phyloP scores from a whole-genome alignment of 371 early-diverging fungal genomes.

The Dinochytrium kinnereticum region DNA sequence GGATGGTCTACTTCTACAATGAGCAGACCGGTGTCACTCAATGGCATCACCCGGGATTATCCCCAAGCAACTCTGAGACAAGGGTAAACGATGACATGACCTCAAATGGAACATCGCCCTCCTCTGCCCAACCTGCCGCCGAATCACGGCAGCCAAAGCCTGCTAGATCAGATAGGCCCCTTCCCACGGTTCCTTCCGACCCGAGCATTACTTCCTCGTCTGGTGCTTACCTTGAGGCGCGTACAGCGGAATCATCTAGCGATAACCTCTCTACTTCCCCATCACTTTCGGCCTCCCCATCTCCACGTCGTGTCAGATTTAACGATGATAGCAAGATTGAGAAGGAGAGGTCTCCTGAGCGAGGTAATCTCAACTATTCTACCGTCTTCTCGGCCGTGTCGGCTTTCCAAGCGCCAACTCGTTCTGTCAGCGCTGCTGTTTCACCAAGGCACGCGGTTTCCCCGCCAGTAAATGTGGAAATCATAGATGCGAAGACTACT shows the following conservation, averaged over 20 bases:
- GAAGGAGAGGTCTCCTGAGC: background rate
- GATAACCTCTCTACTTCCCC: background rate
- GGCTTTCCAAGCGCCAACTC: slow-evolving; percentile 3
- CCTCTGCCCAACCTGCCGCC: too few relatives aligned
- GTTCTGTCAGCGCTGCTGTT: background rate
- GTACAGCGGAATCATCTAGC: too few relatives aligned
- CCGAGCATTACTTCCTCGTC: too few relatives aligned
- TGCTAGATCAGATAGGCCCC: too few relatives aligned
- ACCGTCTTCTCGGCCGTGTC: background rate
- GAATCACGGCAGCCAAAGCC: too few relatives aligned
- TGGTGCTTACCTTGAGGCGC: background rate
- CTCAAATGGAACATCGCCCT: too few relatives aligned
- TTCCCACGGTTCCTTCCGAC: slow-evolving; percentile 2
- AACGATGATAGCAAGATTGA: background rate
- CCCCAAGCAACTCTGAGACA: background rate
- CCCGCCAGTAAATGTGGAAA: too few relatives aligned
- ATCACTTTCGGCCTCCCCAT: background rate
- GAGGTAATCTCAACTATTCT: too few relatives aligned
- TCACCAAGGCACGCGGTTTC: background rate
- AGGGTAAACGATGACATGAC: too few relatives aligned
- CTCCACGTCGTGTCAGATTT: background rate
- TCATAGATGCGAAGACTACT: too few relatives aligned
- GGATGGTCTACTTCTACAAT: slow-evolving; percentile 28
- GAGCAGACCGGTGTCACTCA: slow-evolving; percentile 26
- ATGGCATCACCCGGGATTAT: slow-evolving; percentile 31